Evolutionary conservation across 169 alveolate species (phyloP).

Genomic region (Plasmodium falciparum): DNA sequence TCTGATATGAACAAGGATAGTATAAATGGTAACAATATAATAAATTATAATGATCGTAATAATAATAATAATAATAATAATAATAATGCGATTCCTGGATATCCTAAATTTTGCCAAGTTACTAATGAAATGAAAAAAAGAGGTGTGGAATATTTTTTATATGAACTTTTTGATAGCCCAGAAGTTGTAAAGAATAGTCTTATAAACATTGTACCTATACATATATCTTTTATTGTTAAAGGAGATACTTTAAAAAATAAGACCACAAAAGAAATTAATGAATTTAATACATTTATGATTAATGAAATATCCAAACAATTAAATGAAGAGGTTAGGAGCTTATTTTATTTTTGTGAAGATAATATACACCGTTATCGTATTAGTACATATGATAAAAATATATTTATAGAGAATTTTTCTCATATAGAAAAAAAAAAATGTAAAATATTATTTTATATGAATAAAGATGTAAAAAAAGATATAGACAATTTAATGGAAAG

Average conservation of each 20-base stretch:
- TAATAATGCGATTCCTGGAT: slow-evolving; percentile 6
- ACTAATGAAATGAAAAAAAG: slow-evolving; percentile 76
- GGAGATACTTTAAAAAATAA: slow-evolving; percentile 42
- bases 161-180: slow-evolving; percentile 78
- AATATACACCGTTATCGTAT: slow-evolving; percentile 40
- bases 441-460: slow-evolving; percentile 28
- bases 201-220: slow-evolving; percentile 64
- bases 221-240: slow-evolving; percentile 72
- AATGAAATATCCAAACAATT: slow-evolving; percentile 79
- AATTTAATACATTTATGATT: slow-evolving; percentile 79
- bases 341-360: slow-evolving; percentile 54
- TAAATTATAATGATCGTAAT: slow-evolving; percentile 16
- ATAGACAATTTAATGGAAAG: slow-evolving; percentile 10
- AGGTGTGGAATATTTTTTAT: slow-evolving; percentile 81
- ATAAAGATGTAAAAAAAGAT: slow-evolving; percentile 34
- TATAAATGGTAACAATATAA: too few species aligned
- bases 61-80: too few species aligned
- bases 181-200: slow-evolving; percentile 53
- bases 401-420: slow-evolving; percentile 26
- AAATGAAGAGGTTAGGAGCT: slow-evolving; percentile 68
- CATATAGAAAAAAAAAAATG: slow-evolving; percentile 26
- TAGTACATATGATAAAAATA: slow-evolving; percentile 33
- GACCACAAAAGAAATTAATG: slow-evolving; percentile 28
- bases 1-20: neutral
- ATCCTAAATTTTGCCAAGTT: slow-evolving; percentile 74